These are phyloP conservation scores for Exophiala bonariae DNA, from an alignment of 2,329 filamentous ascomycete genomes.

Conservation along the genomic window DNA sequence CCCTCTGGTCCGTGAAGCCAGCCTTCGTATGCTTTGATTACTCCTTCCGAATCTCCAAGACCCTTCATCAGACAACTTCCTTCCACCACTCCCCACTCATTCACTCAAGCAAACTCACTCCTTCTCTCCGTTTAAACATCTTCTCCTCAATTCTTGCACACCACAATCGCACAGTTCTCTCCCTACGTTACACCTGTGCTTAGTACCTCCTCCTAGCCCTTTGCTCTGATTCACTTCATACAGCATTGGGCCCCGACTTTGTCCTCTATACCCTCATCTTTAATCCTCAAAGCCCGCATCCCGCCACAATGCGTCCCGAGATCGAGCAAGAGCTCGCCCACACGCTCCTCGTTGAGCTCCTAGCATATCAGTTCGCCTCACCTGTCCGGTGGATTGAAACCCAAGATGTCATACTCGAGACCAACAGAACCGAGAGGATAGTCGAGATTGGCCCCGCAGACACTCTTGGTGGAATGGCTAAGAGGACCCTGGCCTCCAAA, in stretches of 20 bases:
- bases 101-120: not conserved
- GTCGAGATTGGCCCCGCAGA: constrained; percentile 97
- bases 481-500: constrained; percentile 90
- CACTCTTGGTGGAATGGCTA: constrained; percentile 96
- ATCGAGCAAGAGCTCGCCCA: constrained; percentile 99
- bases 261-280: not conserved
- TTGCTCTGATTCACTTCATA: constrained; percentile 33
- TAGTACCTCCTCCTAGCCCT: constrained; percentile 6
- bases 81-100: not conserved
- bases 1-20: constrained; percentile 19
- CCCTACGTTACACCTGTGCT: constrained; percentile 14
- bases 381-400: constrained; percentile 99
- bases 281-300: constrained; percentile 22
- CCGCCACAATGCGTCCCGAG: constrained; percentile 84
- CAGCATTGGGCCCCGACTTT: constrained; percentile 20
- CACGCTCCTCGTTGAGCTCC: constrained; percentile 95
- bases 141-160: constrained; percentile 1
- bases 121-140: not conserved
- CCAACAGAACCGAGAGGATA: constrained; percentile 94
- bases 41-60: constrained; percentile 11
- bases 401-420: constrained; percentile 97
- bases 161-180: constrained; percentile 15
- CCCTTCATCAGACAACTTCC: constrained; percentile 9
- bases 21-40: constrained; percentile 10
- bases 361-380: constrained; percentile 98